Evolutionary conservation across 2,329 filamentous ascomycete species (phyloP).

Genomic region (Hymenoscyphus albidus): DNA sequence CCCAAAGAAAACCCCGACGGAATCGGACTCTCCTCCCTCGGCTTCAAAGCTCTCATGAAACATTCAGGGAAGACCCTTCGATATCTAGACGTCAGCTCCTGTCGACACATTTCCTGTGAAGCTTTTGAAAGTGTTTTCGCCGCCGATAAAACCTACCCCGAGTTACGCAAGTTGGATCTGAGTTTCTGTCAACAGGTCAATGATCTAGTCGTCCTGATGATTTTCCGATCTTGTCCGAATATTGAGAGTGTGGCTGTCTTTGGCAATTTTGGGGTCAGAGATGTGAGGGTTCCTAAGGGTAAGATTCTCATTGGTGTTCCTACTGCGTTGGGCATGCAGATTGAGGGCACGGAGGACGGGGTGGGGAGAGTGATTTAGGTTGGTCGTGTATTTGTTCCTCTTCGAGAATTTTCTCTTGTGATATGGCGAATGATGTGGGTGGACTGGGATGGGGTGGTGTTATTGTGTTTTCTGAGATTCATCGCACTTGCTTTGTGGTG

Average conservation of each 20-base stretch:
- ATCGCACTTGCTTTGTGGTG: no score
- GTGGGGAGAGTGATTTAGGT: conserved; percentile 23
- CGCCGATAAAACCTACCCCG: conserved; percentile 57
- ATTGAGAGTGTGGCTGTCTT: conserved; percentile 59
- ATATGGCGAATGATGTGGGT: no score
- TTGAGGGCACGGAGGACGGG: conserved; percentile 44
- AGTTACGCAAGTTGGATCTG: conserved; percentile 68
- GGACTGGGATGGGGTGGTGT: no score
- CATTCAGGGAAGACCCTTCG: conserved; percentile 69
- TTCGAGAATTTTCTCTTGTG: no score
- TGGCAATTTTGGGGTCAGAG: conserved; percentile 60
- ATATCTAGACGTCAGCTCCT: conserved; percentile 74
- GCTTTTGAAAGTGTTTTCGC: conserved; percentile 74
- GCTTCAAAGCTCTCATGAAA: conserved; percentile 76
- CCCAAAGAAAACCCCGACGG: conserved; percentile 62
- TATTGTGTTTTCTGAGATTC: no score
- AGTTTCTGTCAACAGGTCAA: conserved; percentile 70
- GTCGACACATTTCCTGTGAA: conserved; percentile 70
- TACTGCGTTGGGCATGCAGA: conserved; percentile 58
- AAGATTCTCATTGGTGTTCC: conserved; percentile 56
- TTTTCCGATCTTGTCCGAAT: conserved; percentile 62
- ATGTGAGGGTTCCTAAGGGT: conserved; percentile 50
- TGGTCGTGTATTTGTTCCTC: not conserved
- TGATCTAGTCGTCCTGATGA: conserved; percentile 58
- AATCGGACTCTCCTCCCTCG: conserved; percentile 70